These are phyloP conservation scores for Gymnopus androsaceus DNA, from an alignment of 1,284 basidiomycete species.

Conservation along the genomic window DNA sequence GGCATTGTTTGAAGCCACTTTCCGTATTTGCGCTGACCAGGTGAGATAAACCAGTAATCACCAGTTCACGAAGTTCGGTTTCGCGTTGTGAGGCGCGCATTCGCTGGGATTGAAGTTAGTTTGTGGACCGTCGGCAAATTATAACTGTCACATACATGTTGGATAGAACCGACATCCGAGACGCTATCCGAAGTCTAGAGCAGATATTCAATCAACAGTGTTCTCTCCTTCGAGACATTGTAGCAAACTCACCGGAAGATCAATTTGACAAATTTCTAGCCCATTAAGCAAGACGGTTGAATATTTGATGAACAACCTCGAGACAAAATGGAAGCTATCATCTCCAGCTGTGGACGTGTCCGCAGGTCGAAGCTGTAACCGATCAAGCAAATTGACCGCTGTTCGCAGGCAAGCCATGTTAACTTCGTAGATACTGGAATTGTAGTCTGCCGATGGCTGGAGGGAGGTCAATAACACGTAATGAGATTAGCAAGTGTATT, in stretches of 20 bases:
- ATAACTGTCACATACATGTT: slow-evolving; percentile 41
- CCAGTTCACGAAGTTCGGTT: slow-evolving; percentile 66
- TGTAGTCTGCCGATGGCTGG: neutral
- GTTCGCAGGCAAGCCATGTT: slow-evolving; percentile 75
- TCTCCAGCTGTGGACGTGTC: slow-evolving; percentile 62
- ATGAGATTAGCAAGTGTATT: slow-evolving; percentile 17
- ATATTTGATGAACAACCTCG: slow-evolving; percentile 79
- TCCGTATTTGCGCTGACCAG: slow-evolving; percentile 86
- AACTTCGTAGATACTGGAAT: slow-evolving; percentile 55
- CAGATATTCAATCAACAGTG: neutral
- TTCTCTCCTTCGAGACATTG: neutral
- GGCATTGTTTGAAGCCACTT: slow-evolving; percentile 86
- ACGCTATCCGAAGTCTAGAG: slow-evolving; percentile 49
- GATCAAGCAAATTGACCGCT: slow-evolving; percentile 75
- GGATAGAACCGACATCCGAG: slow-evolving; percentile 54
- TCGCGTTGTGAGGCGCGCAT: slow-evolving; percentile 52
- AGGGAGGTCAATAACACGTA: neutral
- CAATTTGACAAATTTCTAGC: slow-evolving; percentile 52
- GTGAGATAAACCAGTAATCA: slow-evolving; percentile 79
- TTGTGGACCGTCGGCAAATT: neutral
- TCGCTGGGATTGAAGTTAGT: slow-evolving; percentile 37
- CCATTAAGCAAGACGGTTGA: slow-evolving; percentile 66
- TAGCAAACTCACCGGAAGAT: slow-evolving; percentile 40
- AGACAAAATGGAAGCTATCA: slow-evolving; percentile 67
- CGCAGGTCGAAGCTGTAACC: slow-evolving; percentile 65